Evolutionary conservation across 2,329 filamentous ascomycete species (phyloP), one percentile per base, ranked within the genome.

Genomic region (Aspergillus udagawae): DNA sequence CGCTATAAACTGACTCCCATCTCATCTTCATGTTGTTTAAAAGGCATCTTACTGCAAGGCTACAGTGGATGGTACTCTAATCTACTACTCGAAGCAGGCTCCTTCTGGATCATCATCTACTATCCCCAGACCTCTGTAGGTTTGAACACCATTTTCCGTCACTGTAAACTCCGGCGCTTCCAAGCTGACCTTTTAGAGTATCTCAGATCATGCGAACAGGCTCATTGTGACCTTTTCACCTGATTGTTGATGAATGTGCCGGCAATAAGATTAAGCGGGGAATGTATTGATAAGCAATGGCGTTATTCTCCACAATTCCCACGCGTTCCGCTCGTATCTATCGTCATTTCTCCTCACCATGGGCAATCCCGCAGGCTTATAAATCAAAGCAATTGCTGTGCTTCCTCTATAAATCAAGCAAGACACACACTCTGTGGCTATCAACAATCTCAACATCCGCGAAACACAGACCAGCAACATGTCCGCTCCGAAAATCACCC

Each of bases 401-500:
- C 14, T 38, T 3, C 14, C 14, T 38, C 2, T 38, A 38, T 38
- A 3, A 38, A 38, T 6, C 6, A 7, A 38, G 12, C 4, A 17
- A 7, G 4, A 5, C 5, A 17, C 6, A 17, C 32, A 7, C 32
- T 17, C 32, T 17, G 14, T 17, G 14, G 14, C n/a, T 9, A 5
- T 23, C 21, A 35, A 17, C 44, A 6, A 14, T 20, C 5, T 27
- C 21, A 2, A 3, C 44, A 47, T 21, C n/a, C 0, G 4, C 10
- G 44, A 47, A 44, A 45, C 20, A 45, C 35, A 44, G 28, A 52
- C 41, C 48, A 20, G 4, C 44, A 67, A 28, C 23, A 74, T 74
- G 72, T 58, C 70, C 9, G 49, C 67, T 8, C 72, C 72, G 21
- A 83, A 83, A 63, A 85, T 90, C 70, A 86, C 77, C 32, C 77